Evolutionary conservation across 1,139 yeast genomes (phyloP).

Genomic region (Kodamaea arcana): DNA sequence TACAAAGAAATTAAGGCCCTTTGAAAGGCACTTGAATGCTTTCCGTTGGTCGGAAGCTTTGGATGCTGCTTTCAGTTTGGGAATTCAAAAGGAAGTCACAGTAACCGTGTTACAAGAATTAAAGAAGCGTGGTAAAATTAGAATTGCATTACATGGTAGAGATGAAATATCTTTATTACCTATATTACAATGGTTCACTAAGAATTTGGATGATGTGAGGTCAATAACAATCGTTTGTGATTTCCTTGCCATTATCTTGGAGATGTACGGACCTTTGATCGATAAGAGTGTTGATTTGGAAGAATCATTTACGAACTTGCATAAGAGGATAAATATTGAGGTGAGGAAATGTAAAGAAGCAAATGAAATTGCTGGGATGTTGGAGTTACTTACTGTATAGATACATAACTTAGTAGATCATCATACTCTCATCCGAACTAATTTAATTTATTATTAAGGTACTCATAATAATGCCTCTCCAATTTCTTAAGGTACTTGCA

Average conservation of each 20-base stretch:
- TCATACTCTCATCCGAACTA: too few species aligned
- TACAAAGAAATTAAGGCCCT: conserved; percentile 63
- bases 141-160: conserved; percentile 71
- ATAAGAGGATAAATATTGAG: conserved; percentile 61
- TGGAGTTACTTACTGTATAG: conserved; percentile 66
- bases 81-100: conserved; percentile 74
- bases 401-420: too few species aligned
- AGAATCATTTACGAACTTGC: conserved; percentile 59
- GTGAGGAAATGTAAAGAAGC: conserved; percentile 82
- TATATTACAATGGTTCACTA: conserved; percentile 75
- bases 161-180: conserved; percentile 88
- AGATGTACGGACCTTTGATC: conserved; percentile 68
- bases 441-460: too few species aligned
- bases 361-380: conserved; percentile 87
- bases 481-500: too few species aligned
- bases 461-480: too few species aligned
- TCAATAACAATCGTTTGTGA: conserved; percentile 75
- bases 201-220: conserved; percentile 74
- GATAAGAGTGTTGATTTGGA: conserved; percentile 79
- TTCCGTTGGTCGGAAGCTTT: conserved; percentile 93
- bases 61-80: conserved; percentile 77
- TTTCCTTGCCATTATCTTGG: conserved; percentile 76
- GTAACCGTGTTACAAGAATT: conserved; percentile 80
- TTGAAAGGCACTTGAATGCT: conserved; percentile 78
- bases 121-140: conserved; percentile 81